Conservation (phyloP, 108 stramenopile genomes). For the Nitzschia palea region DNA sequence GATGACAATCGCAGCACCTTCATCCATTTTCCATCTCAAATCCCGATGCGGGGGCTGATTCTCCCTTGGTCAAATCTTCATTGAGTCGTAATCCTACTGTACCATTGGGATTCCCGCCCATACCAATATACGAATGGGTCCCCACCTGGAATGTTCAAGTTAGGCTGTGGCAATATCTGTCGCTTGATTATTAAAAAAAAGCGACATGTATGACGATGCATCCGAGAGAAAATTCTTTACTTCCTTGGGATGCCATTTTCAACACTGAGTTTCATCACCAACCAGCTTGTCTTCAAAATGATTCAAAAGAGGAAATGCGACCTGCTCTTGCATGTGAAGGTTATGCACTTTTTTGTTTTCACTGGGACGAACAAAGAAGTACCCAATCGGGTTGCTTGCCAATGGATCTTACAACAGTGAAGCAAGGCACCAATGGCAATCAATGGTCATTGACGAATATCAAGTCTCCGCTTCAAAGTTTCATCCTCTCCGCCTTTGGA, state of each 20-base stretch:
- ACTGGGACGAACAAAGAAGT: no score
- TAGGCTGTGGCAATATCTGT: constrained; percentile 32
- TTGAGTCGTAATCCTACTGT: constrained; percentile 71
- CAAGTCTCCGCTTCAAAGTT: no score
- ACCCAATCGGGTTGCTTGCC: no score
- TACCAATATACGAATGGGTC: constrained; percentile 58
- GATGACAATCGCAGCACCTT: no score
- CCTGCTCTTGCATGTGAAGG: no score
- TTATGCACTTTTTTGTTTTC: no score
- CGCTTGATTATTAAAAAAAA: constrained; percentile 4
- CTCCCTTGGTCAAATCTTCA: constrained; percentile 74
- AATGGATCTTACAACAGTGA: no score
- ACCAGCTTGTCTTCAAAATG: neutral
- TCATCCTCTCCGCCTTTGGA: no score
- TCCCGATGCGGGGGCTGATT: constrained; percentile 61
- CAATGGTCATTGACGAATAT: no score
- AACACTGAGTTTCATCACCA: constrained; percentile 32
- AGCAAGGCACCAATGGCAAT: no score
- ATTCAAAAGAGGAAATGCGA: constrained; percentile 79
- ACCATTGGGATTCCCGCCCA: constrained; percentile 77
- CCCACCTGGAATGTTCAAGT: constrained; percentile 79
- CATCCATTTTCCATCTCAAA: no score
- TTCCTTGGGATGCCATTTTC: constrained; percentile 61
- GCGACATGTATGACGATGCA: constrained; percentile 4
- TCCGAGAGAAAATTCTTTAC: constrained; percentile 19